A percentile compares a stretch with the other conserved stretches of the same genome.
Conservation (phyloP, 2,329 filamentous ascomycete species). For the Aspergillus clavatus region DNA sequence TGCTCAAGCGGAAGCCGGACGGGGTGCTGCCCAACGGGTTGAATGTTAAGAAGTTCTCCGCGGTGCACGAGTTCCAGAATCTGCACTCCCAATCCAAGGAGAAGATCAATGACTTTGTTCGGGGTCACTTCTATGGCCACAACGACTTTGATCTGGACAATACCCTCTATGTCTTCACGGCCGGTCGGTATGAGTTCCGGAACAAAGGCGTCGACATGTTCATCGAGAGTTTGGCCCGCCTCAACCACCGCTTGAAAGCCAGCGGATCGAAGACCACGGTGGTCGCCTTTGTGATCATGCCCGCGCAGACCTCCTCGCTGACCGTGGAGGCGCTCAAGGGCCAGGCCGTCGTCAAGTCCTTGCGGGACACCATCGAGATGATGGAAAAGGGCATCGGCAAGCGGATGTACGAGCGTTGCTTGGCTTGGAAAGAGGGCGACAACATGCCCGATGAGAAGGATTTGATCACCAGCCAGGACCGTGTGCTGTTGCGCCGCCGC, state of each 20-base stretch:
- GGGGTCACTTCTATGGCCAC: slow-evolving; percentile 96
- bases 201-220: slow-evolving; percentile 99
- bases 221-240: slow-evolving; percentile 87
- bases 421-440: slow-evolving; percentile 94
- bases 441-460: slow-evolving; percentile 95
- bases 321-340: slow-evolving; percentile 95
- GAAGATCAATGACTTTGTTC: slow-evolving; percentile 97
- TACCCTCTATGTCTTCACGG: slow-evolving; percentile 95
- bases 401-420: slow-evolving; percentile 87
- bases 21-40: slow-evolving; percentile 93
- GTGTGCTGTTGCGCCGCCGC: slow-evolving; percentile 82
- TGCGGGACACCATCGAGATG: slow-evolving; percentile 86
- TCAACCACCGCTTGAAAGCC: slow-evolving; percentile 88
- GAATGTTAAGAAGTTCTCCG: slow-evolving; percentile 97
- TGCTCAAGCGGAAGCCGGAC: slow-evolving; percentile 95
- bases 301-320: slow-evolving; percentile 88
- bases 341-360: slow-evolving; percentile 93
- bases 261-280: slow-evolving; percentile 86
- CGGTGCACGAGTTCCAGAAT: slow-evolving; percentile 98
- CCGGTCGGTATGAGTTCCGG: slow-evolving; percentile 92
- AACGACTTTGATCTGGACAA: slow-evolving; percentile 97
- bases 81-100: slow-evolving; percentile 93
- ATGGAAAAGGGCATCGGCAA: slow-evolving; percentile 91
- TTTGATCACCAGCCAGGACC: slow-evolving; percentile 84
- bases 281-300: slow-evolving; percentile 98